Percentiles rank a stretch among this genome's conserved stretches.
phyloP scores from a whole-genome alignment of 1,284 basidiomycete genomes.

The Malassezia slooffiae region DNA sequence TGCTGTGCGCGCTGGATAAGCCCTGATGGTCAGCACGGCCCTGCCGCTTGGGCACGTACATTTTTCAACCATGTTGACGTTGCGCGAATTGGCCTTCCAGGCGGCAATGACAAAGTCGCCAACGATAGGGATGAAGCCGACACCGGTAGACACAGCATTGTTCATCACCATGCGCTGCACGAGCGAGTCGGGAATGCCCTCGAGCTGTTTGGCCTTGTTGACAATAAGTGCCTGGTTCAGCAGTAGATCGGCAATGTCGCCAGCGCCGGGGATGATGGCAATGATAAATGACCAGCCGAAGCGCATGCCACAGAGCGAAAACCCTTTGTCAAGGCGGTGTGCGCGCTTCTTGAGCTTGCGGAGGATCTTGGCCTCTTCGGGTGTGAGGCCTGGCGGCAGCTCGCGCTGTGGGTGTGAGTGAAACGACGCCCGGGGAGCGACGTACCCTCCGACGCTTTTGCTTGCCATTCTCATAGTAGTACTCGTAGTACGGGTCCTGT shows the following conservation, averaged over 20 bases:
- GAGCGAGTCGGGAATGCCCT: constrained; percentile 46
- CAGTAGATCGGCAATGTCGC: constrained; percentile 57
- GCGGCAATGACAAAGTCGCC: constrained; percentile 65
- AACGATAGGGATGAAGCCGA: constrained; percentile 65
- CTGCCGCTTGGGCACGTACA: too few relatives aligned
- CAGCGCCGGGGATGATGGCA: constrained; percentile 63
- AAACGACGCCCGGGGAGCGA: too few relatives aligned
- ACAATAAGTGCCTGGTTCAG: constrained; percentile 71
- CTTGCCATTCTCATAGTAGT: constrained; percentile 60
- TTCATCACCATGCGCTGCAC: constrained; percentile 57
- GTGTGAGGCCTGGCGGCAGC: constrained; percentile 65
- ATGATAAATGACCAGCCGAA: constrained; percentile 61
- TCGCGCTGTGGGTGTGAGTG: constrained; percentile 49
- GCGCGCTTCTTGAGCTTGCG: constrained; percentile 54
- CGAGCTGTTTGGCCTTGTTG: constrained; percentile 60
- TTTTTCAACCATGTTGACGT: constrained; percentile 52
- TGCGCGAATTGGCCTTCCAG: constrained; percentile 82
- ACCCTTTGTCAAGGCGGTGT: constrained; percentile 82
- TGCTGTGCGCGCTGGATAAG: too few relatives aligned
- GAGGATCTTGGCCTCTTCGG: constrained; percentile 62
- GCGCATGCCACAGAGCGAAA: constrained; percentile 66
- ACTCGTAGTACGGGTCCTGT: constrained; percentile 67
- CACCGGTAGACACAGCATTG: constrained; percentile 60
- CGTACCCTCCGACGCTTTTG: constrained; percentile 56
- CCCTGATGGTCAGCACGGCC: too few relatives aligned